A percentile compares a stretch with the other conserved stretches of the same genome.
Conservation (phyloP, 306 rosid genomes). For the Styphnolobium japonicum region DNA sequence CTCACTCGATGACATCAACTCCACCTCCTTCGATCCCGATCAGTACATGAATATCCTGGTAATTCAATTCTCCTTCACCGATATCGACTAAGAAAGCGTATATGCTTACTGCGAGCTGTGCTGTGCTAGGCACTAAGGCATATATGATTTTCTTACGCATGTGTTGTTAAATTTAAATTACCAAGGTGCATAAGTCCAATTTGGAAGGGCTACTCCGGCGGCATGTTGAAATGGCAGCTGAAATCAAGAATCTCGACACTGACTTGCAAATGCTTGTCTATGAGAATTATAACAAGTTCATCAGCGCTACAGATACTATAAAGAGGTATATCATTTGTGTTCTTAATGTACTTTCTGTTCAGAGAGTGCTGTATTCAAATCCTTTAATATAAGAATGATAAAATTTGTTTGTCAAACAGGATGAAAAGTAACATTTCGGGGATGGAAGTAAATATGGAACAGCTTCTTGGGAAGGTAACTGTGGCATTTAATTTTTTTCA, state of each 20-base stretch:
- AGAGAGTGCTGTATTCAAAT: background rate
- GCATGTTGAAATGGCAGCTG: conserved; percentile 90
- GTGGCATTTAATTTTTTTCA: background rate
- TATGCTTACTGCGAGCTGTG: no score
- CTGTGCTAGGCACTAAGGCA: no score
- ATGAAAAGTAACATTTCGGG: conserved; percentile 93
- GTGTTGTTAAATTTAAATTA: conserved; percentile 9
- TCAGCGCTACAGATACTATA: conserved; percentile 87
- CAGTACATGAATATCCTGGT: conserved; percentile 87
- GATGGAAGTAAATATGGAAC: conserved; percentile 92
- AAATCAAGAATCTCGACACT: conserved; percentile 97
- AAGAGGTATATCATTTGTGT: conserved; percentile 48
- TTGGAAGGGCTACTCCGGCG: conserved; percentile 81
- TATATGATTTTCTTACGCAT: background rate
- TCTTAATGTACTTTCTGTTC: background rate
- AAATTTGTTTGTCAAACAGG: conserved; percentile 39
- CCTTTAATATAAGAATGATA: background rate
- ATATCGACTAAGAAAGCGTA: background rate
- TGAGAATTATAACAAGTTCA: conserved; percentile 89
- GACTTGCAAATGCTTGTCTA: conserved; percentile 93
- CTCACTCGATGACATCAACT: conserved; percentile 77
- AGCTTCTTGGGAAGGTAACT: conserved; percentile 80
- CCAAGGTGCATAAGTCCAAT: conserved; percentile 63
- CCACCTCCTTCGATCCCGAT: conserved; percentile 74
- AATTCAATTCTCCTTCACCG: background rate